Evolutionary conservation across 2,329 filamentous ascomycete species (phyloP).

Genomic region (Phialophora chinensis): DNA sequence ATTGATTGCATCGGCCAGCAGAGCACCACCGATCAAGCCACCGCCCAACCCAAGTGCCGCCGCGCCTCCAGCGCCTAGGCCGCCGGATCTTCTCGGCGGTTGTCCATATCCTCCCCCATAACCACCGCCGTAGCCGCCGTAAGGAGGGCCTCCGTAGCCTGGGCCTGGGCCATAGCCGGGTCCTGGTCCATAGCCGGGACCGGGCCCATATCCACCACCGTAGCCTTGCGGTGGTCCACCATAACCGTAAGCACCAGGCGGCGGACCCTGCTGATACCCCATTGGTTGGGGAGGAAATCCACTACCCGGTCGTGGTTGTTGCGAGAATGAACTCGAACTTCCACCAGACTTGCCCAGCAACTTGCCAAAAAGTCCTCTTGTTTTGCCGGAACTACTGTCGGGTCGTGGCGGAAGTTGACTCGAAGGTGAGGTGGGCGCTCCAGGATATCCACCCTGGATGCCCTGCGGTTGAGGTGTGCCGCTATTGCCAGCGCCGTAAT

Average conservation of each 20-base stretch:
- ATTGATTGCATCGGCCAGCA: slow-evolving; percentile 72
- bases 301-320: slow-evolving; percentile 29
- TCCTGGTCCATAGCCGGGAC: slow-evolving; percentile 34
- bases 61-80: slow-evolving; percentile 73
- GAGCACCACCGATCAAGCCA: slow-evolving; percentile 76
- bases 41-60: slow-evolving; percentile 80
- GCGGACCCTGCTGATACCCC: slow-evolving; percentile 30
- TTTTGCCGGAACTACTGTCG: slow-evolving; percentile 46
- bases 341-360: slow-evolving; percentile 54
- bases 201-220: slow-evolving; percentile 43
- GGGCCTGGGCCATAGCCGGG: slow-evolving; percentile 47
- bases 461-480: slow-evolving; percentile 30
- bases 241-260: slow-evolving; percentile 12
- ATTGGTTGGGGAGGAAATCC: slow-evolving; percentile 25
- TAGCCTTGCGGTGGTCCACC: slow-evolving; percentile 42
- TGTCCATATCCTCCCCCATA: slow-evolving; percentile 43
- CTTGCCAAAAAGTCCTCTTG: slow-evolving; percentile 56
- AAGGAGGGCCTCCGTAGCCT: slow-evolving; percentile 33
- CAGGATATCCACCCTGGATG: slow-evolving; percentile 37
- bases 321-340: slow-evolving; percentile 35
- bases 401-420: slow-evolving; percentile 41
- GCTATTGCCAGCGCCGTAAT: slow-evolving; percentile 48
- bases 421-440: slow-evolving; percentile 50
- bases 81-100: slow-evolving; percentile 54
- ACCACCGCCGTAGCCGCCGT: slow-evolving; percentile 43